Base-by-base conservation (phyloP, 2,329 filamentous ascomycete genomes). In the Phyllosticta paracitricarpa region DNA sequence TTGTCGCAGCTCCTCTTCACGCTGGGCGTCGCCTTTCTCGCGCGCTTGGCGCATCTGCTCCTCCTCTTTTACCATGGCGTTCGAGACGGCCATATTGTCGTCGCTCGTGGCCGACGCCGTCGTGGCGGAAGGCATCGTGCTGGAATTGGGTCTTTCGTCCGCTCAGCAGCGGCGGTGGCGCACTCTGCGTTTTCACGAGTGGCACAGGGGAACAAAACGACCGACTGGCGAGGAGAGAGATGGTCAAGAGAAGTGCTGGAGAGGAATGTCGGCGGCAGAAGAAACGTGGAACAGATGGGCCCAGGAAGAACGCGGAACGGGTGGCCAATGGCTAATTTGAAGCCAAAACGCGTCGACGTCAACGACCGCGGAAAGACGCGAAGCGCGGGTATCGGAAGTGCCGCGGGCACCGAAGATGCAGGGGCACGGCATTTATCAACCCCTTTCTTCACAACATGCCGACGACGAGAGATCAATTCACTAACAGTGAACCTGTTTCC, bases 21-120 rank as follows among this genome's bases (percentile, higher is more conserved):
- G 75, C 68, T 77, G 77, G 64, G 71, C 73, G 61, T 81, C 78
- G 63, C 76, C 68, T 57, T 77, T 76, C 56, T 75, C 71, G 60
- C 77, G 73, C 51, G 72, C 69, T 54, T 68, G 63, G 22, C 71
- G 72, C 75, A 81, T 79, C 26, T 72, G 70, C 58, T 76, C 73
- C 63, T 81, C 78, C 63, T 81, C 79, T 76, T 25, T 72, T 68
- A 57, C 54, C 54, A 61, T 57, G 5, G 54, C 48, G 58, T 74
- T 69, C 5, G 76, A 74, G 1, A 76, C 66, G 40, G 63, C 64
- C 52, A 59, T 52, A 24, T 62, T 60, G 40, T 64, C 58, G 10
- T 56, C n/a, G 19, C 69, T 19, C 30, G 54, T 2, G n/a, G 33
- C 7, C 25, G 58, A 33, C 54, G 52, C 52, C 52, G 51, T 30